Evolutionary conservation across 148 eudicot species (phyloP), one percentile per base, ranked within the genome.

Genomic region (Diospyros kaki): DNA sequence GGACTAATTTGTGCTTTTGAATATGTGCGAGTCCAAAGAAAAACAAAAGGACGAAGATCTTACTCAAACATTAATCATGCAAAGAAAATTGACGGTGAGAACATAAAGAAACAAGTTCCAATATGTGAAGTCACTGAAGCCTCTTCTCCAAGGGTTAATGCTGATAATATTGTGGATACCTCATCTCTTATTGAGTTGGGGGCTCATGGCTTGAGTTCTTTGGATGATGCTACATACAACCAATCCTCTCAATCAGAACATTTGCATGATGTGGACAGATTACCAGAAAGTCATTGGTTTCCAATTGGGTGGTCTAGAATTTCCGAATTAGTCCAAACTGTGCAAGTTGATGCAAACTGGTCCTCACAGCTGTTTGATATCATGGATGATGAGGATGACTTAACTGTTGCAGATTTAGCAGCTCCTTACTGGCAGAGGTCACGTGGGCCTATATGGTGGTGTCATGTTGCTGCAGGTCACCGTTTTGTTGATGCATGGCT

Each of bases 391-490:
- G 98, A 94, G 72, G 92, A 90, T 75, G 94, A 90, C 69, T 79
- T 86, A 77, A 81, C 97, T 7, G 91, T 90, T 68, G 98, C 98
- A 68, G 97, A 94, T 75, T 77, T 94, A 80, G 98, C 96, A 64
- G 90, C 96, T 72, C 98, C 98, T 3, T 94, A 94, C 73, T 92
- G 92, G 96, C 96, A 94, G 85, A 83, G 92, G 74, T 90, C 93
- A 65, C 96, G 86, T 77, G 98, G 98, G 81, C 98, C 98, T 44
- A 81, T 79, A 71, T 94, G 97, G 98, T 94, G 98, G 98, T 90
- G 97, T 73, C 97, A 94, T 74, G 86, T 94, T 41, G 83, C 86
- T 76, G 97, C 97, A 68, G 84, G 89, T 75, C 92, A 94, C 78
- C 89, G 84, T 1, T 76, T 76, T 61, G 79, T 84, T 14, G 83